phyloP scores from a whole-genome alignment of 345 rosid species.

The Dipteronia dyeriana region DNA sequence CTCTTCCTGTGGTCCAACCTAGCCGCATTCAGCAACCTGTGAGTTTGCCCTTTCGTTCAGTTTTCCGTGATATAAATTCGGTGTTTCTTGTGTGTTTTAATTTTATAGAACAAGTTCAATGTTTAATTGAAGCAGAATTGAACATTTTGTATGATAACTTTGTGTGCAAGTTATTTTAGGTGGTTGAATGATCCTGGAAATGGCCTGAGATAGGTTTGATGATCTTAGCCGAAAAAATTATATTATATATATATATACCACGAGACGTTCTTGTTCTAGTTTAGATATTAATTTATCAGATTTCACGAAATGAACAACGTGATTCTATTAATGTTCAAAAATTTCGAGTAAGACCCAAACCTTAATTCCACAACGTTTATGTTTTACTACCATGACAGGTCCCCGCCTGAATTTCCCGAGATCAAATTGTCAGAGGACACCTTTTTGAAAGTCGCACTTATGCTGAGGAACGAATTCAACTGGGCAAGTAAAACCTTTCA shows the following conservation, averaged over 20 bases:
- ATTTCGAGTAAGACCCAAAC: neutral
- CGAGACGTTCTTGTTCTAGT: neutral
- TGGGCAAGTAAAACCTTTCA: constrained; percentile 23
- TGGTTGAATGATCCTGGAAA: neutral
- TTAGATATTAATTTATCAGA: neutral
- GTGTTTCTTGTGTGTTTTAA: too few relatives aligned
- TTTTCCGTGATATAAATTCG: neutral
- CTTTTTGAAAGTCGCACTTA: constrained; percentile 29
- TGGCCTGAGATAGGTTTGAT: neutral
- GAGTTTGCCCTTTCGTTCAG: constrained; percentile 8
- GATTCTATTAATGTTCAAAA: too few relatives aligned
- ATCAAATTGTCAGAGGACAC: constrained; percentile 35
- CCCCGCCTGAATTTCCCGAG: constrained; percentile 44
- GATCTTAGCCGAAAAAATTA: neutral
- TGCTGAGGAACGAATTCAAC: constrained; percentile 39
- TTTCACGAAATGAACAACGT: neutral
- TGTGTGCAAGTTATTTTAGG: neutral
- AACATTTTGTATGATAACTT: neutral
- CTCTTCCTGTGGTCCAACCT: constrained; percentile 51
- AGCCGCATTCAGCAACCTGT: constrained; percentile 41
- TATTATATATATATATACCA: too few relatives aligned
- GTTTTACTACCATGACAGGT: constrained; percentile 3
- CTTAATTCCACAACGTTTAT: too few relatives aligned
- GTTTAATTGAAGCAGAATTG: neutral
- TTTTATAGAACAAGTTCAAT: neutral